Evolutionary conservation across 2,329 filamentous ascomycete genomes (phyloP).

Genomic region (Microdochium bolleyi): DNA sequence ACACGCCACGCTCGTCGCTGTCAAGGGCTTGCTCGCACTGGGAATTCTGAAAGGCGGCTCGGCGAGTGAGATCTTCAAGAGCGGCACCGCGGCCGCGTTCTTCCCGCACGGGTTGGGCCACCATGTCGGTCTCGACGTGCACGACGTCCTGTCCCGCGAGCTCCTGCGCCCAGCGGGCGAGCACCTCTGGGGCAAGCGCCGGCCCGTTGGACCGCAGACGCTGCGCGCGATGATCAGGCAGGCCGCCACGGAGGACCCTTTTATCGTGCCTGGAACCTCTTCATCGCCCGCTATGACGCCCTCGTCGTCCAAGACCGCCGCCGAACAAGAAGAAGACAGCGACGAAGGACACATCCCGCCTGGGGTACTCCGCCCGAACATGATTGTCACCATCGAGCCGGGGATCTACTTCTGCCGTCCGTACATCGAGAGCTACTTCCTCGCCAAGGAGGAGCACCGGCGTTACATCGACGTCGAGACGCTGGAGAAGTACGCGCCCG

Average conservation of each 20-base stretch:
- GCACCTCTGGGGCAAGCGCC: conserved; percentile 20
- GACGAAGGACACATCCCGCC: conserved; percentile 4
- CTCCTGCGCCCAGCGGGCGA: conserved; percentile 18
- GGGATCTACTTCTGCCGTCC: conserved; percentile 71
- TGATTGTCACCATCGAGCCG: conserved; percentile 74
- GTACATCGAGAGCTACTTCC: conserved; percentile 63
- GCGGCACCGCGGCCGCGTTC: conserved; percentile 51
- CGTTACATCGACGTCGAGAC: conserved; percentile 58
- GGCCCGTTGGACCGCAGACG: conserved; percentile 19
- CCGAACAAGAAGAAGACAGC: neutral
- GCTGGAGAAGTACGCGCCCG: conserved; percentile 61
- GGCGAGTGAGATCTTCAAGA: conserved; percentile 40
- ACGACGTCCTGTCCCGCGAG: conserved; percentile 36
- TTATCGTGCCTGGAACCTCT: too few species aligned
- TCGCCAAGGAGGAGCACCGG: conserved; percentile 48
- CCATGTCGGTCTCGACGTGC: conserved; percentile 58
- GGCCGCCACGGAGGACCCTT: conserved; percentile 5
- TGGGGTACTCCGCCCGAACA: conserved; percentile 45
- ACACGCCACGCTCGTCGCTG: conserved; percentile 64
- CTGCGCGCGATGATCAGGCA: conserved; percentile 20
- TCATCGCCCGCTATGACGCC: conserved; percentile 1
- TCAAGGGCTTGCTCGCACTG: conserved; percentile 60
- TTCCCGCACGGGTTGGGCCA: conserved; percentile 61
- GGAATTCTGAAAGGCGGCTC: conserved; percentile 63
- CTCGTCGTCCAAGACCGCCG: neutral